Evolutionary conservation across 768 basidiomycete genomes (phyloP), one percentile per base, ranked within the genome.

Genomic region (Russula griseocarnosa): DNA sequence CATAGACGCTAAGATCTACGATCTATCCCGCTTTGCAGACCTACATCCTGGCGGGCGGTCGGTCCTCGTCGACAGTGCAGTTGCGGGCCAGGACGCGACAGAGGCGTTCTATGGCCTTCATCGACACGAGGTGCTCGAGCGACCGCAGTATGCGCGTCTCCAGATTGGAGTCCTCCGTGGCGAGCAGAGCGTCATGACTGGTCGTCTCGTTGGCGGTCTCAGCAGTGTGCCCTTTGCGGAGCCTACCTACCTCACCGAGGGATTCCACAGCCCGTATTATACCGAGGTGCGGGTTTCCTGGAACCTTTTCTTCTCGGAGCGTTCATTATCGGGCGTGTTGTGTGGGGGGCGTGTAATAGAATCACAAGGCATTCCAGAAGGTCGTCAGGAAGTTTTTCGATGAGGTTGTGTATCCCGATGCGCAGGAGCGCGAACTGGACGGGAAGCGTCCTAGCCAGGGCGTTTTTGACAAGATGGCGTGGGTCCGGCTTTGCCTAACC

Each of bases 101-200:
- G 87, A 91, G 40, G 81, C 82, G 6, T 96, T 97, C 78, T 96
- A 86, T 70, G 84, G 88, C 50, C 84, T 97, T 55, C 94, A 97
- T 71, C 82, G 91, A 20, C 82, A 85, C 57, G 93, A 94, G 70
- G 84, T 95, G 16, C 81, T 97, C 55, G 78, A 81, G 63, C 85
- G 80, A 67, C 86, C 89, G 0, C 87, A 89, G 62, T 91, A 86
- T 69, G 75, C 79, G 47, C 84, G 89, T 3, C 79, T 94, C 14
- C 81, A 84, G 64, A 83, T 94, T 60, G 92, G 92, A 24, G 74
- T 74, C 20, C 77, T 94, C 59, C 77, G 79, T 49, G 90, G 84
- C 46, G 79, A 89, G 76, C 72, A 82, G 71, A 80, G 81, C 30
- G 71, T 77, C 61, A 83, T 92, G 51, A 73, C 77, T 59, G 73